Evolutionary conservation across 202 grass and related monocot genomes (phyloP), one percentile per base, ranked within the genome.

Genomic region (Musa balbisiana): DNA sequence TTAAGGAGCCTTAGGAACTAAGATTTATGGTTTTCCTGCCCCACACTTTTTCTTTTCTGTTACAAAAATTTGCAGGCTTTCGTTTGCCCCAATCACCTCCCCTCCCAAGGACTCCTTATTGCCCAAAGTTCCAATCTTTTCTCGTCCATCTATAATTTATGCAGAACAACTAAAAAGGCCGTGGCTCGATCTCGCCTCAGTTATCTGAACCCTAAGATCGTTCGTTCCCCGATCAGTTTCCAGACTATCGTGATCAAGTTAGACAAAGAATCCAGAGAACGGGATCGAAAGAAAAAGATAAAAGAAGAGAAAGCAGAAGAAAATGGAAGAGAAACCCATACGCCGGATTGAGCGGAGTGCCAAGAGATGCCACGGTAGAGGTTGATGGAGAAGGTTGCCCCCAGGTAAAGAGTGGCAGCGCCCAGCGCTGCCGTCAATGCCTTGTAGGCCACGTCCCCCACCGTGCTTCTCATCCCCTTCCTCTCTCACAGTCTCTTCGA

Each of bases 331-430:
- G 52, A 26, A 53, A 5, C 2, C 71, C 4, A 52, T 51, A 51
- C 22, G 9, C 9, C 90, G 11, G 94, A 86, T 82, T 97, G 94
- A 76, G 92, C 90, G 14, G 72, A 66, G 94, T 93, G 90, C 90
- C 90, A 97, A 9, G 90, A 79, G 62, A 97, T 80, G 76, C 90
- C 94, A 51, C 90, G 88, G 83, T 97, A 97, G 76, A 93, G 84
- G 78, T 97, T 97, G 78, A 97, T 24, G 83, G 94, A 97, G 86
- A 97, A 97, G 77, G 88, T 89, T 71, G 8, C 88, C 0, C 88
- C 82, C 11, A 91, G 88, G 83, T 91, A 98, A 83, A 93, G 80
- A 55, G 88, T 93, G 5, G 94, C 71, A 17, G 89, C 79, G 67
- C 94, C 88, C 10, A 97, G 79, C 17, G 88, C 90, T 20, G 86